Evolutionary conservation across 192 early-diverging fungal genomes (phyloP).

Genomic region (Coemansia sp.): DNA sequence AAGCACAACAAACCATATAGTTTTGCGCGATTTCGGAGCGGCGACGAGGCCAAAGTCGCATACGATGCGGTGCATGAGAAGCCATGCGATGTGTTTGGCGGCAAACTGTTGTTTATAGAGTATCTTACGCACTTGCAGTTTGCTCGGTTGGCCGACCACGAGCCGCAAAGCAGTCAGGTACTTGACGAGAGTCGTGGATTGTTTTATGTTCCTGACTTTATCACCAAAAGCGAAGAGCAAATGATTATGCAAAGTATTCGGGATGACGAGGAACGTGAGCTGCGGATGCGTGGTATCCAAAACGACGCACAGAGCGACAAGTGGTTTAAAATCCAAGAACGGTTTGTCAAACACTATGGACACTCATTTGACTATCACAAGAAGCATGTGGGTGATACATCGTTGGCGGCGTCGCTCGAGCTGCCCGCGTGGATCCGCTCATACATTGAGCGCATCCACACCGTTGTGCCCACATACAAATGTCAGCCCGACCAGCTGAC

Average conservation of each 20-base stretch:
- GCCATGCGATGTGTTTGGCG: conserved; percentile 11
- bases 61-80: conserved; percentile 21
- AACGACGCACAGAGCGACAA: conserved; percentile 10
- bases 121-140: conserved; percentile 29
- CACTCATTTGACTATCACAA: conserved; percentile 40
- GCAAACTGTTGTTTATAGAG: conserved; percentile 45
- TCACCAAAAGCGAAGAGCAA: conserved; percentile 40
- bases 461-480: conserved; percentile 5
- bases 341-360: conserved; percentile 53
- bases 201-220: conserved; percentile 41
- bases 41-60: conserved; percentile 26
- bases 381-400: conserved; percentile 25
- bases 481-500: conserved; percentile 55
- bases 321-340: conserved; percentile 52
- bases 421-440: conserved; percentile 25
- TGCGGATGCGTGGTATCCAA: neutral
- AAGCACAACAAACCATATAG: conserved; percentile 49
- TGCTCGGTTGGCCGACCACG: conserved; percentile 4
- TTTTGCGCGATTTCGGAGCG: conserved; percentile 33
- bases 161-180: neutral
- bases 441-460: conserved; percentile 17
- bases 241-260: conserved; percentile 21
- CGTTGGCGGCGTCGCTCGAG: conserved; percentile 15
- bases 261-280: conserved; percentile 11
- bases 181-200: conserved; percentile 28